Percentiles rank a stretch among this genome's conserved stretches.
These are phyloP conservation scores for Geotrichum citri-aurantii DNA, from an alignment of 1,139 yeast genomes.

Conservation along the genomic window DNA sequence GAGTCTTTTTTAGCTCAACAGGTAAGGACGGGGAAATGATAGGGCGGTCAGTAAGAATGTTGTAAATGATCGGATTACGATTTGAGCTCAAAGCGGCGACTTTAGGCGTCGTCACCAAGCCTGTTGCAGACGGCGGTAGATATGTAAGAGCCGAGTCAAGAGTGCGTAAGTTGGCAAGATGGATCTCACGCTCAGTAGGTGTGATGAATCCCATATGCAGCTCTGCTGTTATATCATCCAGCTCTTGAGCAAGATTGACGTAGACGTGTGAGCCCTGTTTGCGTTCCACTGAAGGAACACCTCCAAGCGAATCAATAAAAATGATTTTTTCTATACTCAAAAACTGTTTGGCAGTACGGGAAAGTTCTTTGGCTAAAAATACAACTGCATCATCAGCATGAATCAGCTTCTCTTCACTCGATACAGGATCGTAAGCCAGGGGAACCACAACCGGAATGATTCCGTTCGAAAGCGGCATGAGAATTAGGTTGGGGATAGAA, in stretches of 20 bases:
- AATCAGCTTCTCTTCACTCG: conserved; percentile 39
- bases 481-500: conserved; percentile 35
- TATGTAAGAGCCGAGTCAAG: conserved; percentile 45
- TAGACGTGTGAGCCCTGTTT: conserved; percentile 72
- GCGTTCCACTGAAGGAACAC: conserved; percentile 83
- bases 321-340: conserved; percentile 72
- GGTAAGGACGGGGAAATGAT: conserved; percentile 92
- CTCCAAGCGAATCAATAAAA: conserved; percentile 75
- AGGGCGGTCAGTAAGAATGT: conserved; percentile 85
- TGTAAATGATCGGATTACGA: conserved; percentile 78
- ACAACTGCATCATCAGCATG: conserved; percentile 38
- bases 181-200: conserved; percentile 45
- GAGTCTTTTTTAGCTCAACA: conserved; percentile 50
- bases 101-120: conserved; percentile 47
- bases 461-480: conserved; percentile 39
- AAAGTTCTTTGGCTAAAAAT: conserved; percentile 34
- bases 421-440: conserved; percentile 42
- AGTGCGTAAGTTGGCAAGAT: conserved; percentile 48
- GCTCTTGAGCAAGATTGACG: conserved; percentile 80
- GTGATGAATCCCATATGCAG: conserved; percentile 49
- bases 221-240: conserved; percentile 58
- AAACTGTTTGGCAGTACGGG: conserved; percentile 28
- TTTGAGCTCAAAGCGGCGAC: conserved; percentile 38
- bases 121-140: conserved; percentile 47
- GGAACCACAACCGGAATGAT: conserved; percentile 61